These are phyloP conservation scores for Exserohilum turcica DNA, from an alignment of 2,329 filamentous ascomycete genomes.

Conservation along the genomic window DNA sequence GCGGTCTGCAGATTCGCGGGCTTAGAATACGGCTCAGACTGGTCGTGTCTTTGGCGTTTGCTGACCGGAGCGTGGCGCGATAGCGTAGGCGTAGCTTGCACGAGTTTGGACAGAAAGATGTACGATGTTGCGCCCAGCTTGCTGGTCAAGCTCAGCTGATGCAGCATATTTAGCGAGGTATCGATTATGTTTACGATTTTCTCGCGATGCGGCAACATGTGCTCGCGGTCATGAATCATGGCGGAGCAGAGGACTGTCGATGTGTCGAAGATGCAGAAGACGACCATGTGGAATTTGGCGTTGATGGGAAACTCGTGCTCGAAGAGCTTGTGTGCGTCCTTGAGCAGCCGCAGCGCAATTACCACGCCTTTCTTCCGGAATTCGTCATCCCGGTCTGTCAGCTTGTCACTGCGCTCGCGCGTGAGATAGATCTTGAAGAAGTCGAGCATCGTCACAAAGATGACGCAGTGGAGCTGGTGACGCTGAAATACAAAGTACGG, in stretches of 20 bases:
- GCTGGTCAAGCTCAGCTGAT: conserved; percentile 35
- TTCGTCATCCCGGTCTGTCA: conserved; percentile 41
- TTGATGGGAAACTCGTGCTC: conserved; percentile 54
- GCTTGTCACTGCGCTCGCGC: conserved; percentile 36
- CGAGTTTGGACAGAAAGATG: conserved; percentile 38
- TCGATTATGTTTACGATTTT: conserved; percentile 51
- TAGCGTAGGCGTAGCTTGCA: conserved; percentile 35
- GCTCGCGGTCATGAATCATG: conserved; percentile 56
- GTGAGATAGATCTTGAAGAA: conserved; percentile 56
- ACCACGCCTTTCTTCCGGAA: conserved; percentile 53
- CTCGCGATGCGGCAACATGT: conserved; percentile 49
- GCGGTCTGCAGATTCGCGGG: background rate
- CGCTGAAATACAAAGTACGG: conserved; percentile 56
- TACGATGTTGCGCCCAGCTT: conserved; percentile 40
- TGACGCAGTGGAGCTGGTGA: conserved; percentile 53
- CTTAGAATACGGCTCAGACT: conserved; percentile 3
- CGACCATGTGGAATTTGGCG: conserved; percentile 56
- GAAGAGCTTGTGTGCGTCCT: conserved; percentile 50
- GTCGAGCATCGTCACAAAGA: conserved; percentile 54
- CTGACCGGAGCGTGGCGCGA: conserved; percentile 13
- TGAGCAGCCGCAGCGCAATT: conserved; percentile 53
- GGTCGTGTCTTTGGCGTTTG: conserved; percentile 28
- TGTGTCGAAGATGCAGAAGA: conserved; percentile 60
- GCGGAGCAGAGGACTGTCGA: conserved; percentile 58
- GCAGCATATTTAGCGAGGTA: conserved; percentile 35